phyloP scores from a whole-genome alignment of 768 basidiomycete species.

The Melanogaster broomeanus region DNA sequence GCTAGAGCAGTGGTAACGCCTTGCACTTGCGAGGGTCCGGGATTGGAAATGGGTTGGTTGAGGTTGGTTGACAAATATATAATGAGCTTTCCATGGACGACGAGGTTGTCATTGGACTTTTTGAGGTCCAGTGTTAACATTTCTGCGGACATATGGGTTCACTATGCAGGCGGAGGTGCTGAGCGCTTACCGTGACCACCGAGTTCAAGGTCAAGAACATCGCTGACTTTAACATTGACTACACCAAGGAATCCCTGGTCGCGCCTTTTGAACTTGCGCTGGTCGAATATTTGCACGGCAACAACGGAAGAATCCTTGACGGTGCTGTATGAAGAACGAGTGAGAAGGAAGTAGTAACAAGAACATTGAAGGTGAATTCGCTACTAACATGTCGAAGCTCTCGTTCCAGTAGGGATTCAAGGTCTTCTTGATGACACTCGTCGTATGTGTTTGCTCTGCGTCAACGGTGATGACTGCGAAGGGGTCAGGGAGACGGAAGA shows the following conservation, averaged over 20 bases:
- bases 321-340: conserved; percentile 49
- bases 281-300: conserved; percentile 98
- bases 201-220: conserved; percentile 87
- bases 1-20: conserved; percentile 60
- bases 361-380: neutral
- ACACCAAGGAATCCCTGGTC: conserved; percentile 99
- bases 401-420: conserved; percentile 97
- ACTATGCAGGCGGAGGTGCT: neutral
- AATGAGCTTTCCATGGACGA: conserved; percentile 97
- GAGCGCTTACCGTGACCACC: conserved; percentile 83
- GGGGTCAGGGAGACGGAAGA: conserved; percentile 94
- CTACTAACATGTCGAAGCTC: conserved; percentile 90
- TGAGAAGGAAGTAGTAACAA: conserved; percentile 4
- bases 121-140: conserved; percentile 96
- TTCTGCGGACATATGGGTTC: conserved; percentile 49
- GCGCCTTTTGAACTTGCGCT: conserved; percentile 97
- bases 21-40: conserved; percentile 72
- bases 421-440: conserved; percentile 95
- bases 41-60: conserved; percentile 79
- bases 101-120: conserved; percentile 98
- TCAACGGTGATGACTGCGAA: conserved; percentile 99
- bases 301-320: conserved; percentile 98
- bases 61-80: conserved; percentile 94
- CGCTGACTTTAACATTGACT: conserved; percentile 90
- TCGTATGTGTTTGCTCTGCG: conserved; percentile 95